phyloP scores from a whole-genome alignment of 2,329 filamentous ascomycete species.

The Cercospora sp. region DNA sequence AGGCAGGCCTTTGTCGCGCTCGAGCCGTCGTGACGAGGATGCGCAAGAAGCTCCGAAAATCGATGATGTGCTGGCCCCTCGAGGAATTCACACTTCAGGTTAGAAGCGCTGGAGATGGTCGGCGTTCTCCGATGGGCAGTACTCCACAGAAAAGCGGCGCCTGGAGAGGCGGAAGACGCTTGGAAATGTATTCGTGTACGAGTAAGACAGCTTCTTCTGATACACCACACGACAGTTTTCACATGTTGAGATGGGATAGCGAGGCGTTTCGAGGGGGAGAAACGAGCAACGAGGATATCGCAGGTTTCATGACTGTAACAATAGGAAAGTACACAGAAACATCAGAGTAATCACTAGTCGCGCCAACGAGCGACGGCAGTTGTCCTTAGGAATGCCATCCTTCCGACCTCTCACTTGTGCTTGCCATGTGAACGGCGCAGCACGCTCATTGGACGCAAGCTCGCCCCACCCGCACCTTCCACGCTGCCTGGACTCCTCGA shows the following conservation, averaged over 20 bases:
- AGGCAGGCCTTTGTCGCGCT: constrained; percentile 21
- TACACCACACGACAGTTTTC: constrained; percentile 2
- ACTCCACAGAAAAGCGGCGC: not conserved
- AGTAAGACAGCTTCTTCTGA: constrained; percentile 8
- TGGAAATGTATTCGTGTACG: constrained; percentile 4
- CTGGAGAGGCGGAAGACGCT: constrained; percentile 8
- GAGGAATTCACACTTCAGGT: constrained; percentile 29
- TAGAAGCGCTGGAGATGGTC: constrained; percentile 18
- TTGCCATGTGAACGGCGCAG: not conserved
- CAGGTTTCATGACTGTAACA: constrained; percentile 3
- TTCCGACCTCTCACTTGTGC: not conserved
- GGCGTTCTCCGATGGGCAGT: not conserved
- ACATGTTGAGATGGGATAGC: not conserved
- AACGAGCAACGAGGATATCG: not conserved
- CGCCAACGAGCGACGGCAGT: not conserved
- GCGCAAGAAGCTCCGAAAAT: constrained; percentile 18
- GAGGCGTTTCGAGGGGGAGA: constrained; percentile 4
- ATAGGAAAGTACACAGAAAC: constrained; percentile 4
- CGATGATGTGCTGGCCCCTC: constrained; percentile 17
- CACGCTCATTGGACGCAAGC: not conserved
- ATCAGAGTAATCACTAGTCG: not conserved
- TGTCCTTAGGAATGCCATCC: not conserved
- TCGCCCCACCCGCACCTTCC: constrained; percentile 3
- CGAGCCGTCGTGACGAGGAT: constrained; percentile 24
- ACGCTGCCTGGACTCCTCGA: not conserved